Percentiles rank a stretch among this genome's conserved stretches.
Evolutionary conservation across 75 land plant genomes (phyloP).

Genomic region (Cupressus sempervirens): DNA sequence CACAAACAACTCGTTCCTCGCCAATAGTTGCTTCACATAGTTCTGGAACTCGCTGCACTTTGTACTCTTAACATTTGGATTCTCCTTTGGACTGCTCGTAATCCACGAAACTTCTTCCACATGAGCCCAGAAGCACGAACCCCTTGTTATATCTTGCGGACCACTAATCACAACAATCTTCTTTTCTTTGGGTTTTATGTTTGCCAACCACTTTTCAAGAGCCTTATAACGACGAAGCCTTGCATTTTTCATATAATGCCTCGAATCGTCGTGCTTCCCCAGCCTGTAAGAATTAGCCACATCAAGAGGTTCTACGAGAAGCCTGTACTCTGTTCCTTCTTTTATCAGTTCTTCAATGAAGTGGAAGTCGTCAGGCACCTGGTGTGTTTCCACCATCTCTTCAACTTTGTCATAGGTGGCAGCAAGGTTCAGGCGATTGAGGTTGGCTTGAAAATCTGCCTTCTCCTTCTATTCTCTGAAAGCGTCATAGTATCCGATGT

Average conservation of each 20-base stretch:
- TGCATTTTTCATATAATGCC: constrained; percentile 26
- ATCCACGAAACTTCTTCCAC: background rate
- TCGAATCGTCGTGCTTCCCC: constrained; percentile 19
- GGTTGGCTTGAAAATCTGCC: constrained; percentile 21
- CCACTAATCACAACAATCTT: constrained; percentile 1
- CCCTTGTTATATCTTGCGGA: background rate
- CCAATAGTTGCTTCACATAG: background rate
- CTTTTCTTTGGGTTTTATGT: background rate
- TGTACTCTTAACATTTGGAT: background rate
- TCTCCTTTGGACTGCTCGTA: background rate
- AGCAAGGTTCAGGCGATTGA: constrained; percentile 37
- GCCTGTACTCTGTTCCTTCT: constrained; percentile 39
- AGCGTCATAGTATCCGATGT: constrained; percentile 42
- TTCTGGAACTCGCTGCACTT: background rate
- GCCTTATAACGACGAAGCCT: background rate
- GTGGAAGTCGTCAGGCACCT: constrained; percentile 43
- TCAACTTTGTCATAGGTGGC: constrained; percentile 38
- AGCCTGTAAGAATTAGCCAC: constrained; percentile 50
- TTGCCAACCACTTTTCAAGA: background rate
- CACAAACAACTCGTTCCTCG: background rate
- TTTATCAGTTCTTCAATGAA: constrained; percentile 13
- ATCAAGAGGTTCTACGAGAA: constrained; percentile 61
- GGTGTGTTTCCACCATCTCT: constrained; percentile 30
- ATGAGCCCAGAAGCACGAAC: too few relatives aligned
- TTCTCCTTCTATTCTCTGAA: constrained; percentile 19